These are phyloP conservation scores for Elsinoe ampelina DNA, from an alignment of 2,329 filamentous ascomycete species.

Conservation along the genomic window DNA sequence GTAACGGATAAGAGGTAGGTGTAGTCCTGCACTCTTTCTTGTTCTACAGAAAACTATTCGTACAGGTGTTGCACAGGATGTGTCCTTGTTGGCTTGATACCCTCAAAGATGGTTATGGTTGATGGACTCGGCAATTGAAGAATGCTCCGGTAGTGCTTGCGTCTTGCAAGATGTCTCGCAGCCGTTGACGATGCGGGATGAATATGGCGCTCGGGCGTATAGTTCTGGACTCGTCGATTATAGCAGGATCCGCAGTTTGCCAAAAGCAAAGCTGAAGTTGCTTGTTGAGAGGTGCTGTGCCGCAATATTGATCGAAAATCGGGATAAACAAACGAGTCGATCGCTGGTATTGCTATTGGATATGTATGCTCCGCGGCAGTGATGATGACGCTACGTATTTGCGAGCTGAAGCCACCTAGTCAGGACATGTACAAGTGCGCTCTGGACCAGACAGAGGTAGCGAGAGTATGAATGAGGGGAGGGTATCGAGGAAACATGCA, in stretches of 20 bases:
- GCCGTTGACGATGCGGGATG: slow-evolving; percentile 8
- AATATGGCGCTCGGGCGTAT: background rate
- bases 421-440: background rate
- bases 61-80: no score
- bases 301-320: background rate
- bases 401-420: background rate
- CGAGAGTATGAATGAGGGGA: background rate
- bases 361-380: background rate
- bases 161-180: background rate
- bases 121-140: background rate
- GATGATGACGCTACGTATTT: background rate
- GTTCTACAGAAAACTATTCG: background rate
- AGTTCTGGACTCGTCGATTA: background rate
- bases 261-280: background rate
- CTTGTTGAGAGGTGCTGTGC: background rate
- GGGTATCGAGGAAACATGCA: background rate
- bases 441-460: slow-evolving; percentile 4
- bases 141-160: background rate
- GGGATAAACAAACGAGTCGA: slow-evolving; percentile 2
- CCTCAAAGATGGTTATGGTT: background rate
- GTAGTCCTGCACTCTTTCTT: background rate
- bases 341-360: background rate
- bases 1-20: slow-evolving; percentile 1
- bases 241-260: no score
- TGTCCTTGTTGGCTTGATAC: no score